Conservation (phyloP, 2,329 filamentous ascomycete genomes). For the Colletotrichum siamense region DNA sequence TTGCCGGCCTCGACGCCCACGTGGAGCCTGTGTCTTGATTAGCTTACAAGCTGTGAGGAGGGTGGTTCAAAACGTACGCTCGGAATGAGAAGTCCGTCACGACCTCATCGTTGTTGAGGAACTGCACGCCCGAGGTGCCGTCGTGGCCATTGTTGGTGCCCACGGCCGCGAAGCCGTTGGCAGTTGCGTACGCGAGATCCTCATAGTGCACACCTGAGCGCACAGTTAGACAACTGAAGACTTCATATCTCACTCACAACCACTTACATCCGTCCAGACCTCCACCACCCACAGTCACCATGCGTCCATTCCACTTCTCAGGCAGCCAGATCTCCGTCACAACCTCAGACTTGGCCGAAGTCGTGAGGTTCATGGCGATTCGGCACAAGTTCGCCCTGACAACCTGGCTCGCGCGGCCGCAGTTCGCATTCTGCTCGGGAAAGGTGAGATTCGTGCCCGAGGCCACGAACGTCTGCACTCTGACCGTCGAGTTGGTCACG, state of each 20-base stretch:
- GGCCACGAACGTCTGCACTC: neutral
- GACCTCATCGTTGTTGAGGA: constrained; percentile 40
- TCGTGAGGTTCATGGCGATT: constrained; percentile 30
- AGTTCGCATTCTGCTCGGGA: constrained; percentile 38
- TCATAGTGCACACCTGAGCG: constrained; percentile 45
- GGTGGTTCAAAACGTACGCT: constrained; percentile 23
- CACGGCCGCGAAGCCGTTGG: constrained; percentile 50
- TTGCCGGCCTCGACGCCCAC: constrained; percentile 55
- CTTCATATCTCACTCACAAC: neutral
- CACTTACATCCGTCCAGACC: constrained; percentile 50
- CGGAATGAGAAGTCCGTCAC: constrained; percentile 40
- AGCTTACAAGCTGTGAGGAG: neutral
- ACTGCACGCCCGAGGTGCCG: constrained; percentile 38
- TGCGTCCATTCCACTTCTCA: constrained; percentile 46
- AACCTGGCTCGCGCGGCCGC: constrained; percentile 23
- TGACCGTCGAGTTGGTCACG: constrained; percentile 31
- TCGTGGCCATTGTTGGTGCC: constrained; percentile 58
- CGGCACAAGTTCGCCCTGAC: constrained; percentile 29
- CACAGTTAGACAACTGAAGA: neutral
- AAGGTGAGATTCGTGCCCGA: constrained; percentile 35
- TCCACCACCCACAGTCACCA: constrained; percentile 54
- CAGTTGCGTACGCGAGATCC: constrained; percentile 49
- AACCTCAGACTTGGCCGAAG: constrained; percentile 44
- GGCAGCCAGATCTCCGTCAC: constrained; percentile 53
- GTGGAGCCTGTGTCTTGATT: constrained; percentile 38